phyloP scores from a whole-genome alignment of 345 rosid genomes.

The Eucalyptus curtisii region DNA sequence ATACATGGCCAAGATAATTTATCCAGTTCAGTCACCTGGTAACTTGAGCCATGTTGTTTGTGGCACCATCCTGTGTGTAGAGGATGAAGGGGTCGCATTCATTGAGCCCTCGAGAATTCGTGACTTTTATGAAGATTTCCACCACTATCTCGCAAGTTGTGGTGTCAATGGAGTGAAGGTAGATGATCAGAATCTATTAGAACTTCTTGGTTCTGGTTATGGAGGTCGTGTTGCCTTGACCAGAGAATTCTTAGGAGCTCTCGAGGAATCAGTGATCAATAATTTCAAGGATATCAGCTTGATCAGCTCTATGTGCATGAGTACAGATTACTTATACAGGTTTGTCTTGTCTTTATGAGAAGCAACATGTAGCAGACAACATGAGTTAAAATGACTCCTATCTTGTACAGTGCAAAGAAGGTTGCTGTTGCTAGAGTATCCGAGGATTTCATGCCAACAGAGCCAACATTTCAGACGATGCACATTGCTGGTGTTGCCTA shows the following conservation, averaged over 20 bases:
- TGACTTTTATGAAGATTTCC: conserved; percentile 38
- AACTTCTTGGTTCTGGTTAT: conserved; percentile 39
- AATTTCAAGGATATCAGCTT: conserved; percentile 44
- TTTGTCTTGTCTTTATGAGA: not conserved
- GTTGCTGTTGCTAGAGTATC: conserved; percentile 52
- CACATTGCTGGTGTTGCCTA: conserved; percentile 53
- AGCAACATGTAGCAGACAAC: not conserved
- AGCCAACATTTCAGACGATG: conserved; percentile 39
- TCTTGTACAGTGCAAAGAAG: conserved; percentile 20
- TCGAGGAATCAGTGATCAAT: conserved; percentile 32
- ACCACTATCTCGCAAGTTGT: conserved; percentile 20
- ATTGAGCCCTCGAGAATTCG: conserved; percentile 20
- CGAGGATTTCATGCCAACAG: conserved; percentile 62
- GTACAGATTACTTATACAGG: conserved; percentile 45
- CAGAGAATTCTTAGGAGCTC: conserved; percentile 40
- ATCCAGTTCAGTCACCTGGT: conserved; percentile 44
- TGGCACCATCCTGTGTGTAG: conserved; percentile 20
- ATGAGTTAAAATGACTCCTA: not conserved
- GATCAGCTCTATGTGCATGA: conserved; percentile 54
- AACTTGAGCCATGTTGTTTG: conserved; percentile 9
- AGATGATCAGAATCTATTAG: conserved; percentile 36
- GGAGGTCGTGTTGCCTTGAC: conserved; percentile 54
- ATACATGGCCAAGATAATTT: conserved; percentile 30
- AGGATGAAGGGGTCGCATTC: conserved; percentile 25
- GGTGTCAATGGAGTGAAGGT: conserved; percentile 45